Conservation (phyloP, 2,329 filamentous ascomycete species). For the Zymoseptoria brevis region DNA sequence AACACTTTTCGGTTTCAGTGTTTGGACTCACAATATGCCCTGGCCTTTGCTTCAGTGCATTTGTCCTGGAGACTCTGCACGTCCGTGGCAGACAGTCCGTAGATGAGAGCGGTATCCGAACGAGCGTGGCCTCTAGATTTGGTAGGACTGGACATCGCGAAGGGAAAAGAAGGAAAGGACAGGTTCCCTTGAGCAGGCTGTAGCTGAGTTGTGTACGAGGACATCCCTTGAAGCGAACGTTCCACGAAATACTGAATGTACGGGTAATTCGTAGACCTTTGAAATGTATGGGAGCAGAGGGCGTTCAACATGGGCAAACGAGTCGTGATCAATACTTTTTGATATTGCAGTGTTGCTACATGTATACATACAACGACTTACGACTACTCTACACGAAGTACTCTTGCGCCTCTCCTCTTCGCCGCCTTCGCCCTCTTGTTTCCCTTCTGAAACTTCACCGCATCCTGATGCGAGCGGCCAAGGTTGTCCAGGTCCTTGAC, state of each 20-base stretch:
- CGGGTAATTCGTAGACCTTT: too few species aligned
- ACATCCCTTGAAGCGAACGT: too few species aligned
- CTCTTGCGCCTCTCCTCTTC: constrained; percentile 65
- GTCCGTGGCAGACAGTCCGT: constrained; percentile 54
- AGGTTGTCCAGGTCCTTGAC: constrained; percentile 98
- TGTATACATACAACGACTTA: constrained; percentile 28
- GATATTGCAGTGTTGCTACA: background rate
- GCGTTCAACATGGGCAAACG: background rate
- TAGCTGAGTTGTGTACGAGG: too few species aligned
- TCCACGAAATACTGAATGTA: too few species aligned
- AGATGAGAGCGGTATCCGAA: constrained; percentile 35
- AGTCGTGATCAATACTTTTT: background rate
- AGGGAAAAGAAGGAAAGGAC: constrained; percentile 15
- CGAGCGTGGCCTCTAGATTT: constrained; percentile 30
- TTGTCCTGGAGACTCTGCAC: constrained; percentile 55
- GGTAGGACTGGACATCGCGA: constrained; percentile 28
- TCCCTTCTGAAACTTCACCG: constrained; percentile 63
- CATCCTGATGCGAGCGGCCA: constrained; percentile 72
- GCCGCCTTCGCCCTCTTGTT: constrained; percentile 63
- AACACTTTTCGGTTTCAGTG: background rate
- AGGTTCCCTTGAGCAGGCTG: background rate
- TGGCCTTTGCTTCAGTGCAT: constrained; percentile 63
- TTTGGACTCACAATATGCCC: constrained; percentile 65
- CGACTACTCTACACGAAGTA: constrained; percentile 55
- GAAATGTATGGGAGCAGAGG: too few species aligned